phyloP scores from a whole-genome alignment of 495 filamentous ascomycete species.

The Hyaloscypha variabilis region DNA sequence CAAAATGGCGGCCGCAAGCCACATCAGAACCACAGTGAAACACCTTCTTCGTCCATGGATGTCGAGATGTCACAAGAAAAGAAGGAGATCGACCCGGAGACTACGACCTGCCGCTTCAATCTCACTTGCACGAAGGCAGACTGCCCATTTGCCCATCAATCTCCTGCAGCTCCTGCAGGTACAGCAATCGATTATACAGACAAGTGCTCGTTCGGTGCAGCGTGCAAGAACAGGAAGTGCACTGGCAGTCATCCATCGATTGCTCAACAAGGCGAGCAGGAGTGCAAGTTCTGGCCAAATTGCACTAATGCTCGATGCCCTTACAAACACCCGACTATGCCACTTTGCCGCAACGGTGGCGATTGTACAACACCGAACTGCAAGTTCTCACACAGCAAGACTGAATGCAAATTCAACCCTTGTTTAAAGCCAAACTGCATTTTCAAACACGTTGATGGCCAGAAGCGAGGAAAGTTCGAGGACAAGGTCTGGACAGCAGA shows the following conservation, averaged over 20 bases:
- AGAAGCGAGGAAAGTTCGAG: slow-evolving; percentile 71
- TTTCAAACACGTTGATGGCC: slow-evolving; percentile 92
- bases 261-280: slow-evolving; percentile 76
- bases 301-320: slow-evolving; percentile 86
- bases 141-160: slow-evolving; percentile 93
- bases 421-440: slow-evolving; percentile 83
- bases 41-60: slow-evolving; percentile 38
- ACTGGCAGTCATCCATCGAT: slow-evolving; percentile 91
- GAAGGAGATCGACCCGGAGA: slow-evolving; percentile 46
- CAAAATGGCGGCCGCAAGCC: slow-evolving; percentile 38
- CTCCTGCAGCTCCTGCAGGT: slow-evolving; percentile 84
- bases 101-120: slow-evolving; percentile 84
- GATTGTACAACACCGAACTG: slow-evolving; percentile 84
- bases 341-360: slow-evolving; percentile 81
- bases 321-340: slow-evolving; percentile 83
- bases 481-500: slow-evolving; percentile 90
- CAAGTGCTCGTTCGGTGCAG: slow-evolving; percentile 79
- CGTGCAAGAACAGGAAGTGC: slow-evolving; percentile 95
- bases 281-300: slow-evolving; percentile 95
- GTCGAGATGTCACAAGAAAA: slow-evolving; percentile 53
- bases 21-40: slow-evolving; percentile 10
- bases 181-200: slow-evolving; percentile 79
- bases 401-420: slow-evolving; percentile 86
- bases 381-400: slow-evolving; percentile 84
- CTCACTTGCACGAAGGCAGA: slow-evolving; percentile 83